Evolutionary conservation across 768 basidiomycete species (phyloP).

Genomic region (Lyophyllum decastes): DNA sequence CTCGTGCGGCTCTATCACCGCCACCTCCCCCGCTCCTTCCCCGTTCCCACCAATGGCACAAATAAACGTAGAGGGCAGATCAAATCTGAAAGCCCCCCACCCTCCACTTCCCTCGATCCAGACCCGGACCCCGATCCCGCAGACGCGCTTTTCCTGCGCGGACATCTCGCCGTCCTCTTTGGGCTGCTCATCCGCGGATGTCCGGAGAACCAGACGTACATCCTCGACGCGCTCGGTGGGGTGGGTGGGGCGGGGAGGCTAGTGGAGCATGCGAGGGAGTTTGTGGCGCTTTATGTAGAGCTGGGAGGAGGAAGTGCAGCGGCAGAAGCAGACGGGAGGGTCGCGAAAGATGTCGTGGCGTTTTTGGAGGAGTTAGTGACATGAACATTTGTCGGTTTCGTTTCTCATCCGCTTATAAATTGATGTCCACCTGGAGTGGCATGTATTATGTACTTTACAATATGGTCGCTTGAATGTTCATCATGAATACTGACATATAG

Average conservation of each 20-base stretch:
- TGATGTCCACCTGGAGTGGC: too few relatives aligned
- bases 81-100: slow-evolving; percentile 22
- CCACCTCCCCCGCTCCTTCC: slow-evolving; percentile 22
- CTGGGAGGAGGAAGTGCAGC: slow-evolving; percentile 18
- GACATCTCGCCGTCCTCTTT: slow-evolving; percentile 76
- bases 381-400: not conserved
- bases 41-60: not conserved
- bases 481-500: too few relatives aligned
- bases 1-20: slow-evolving; percentile 51
- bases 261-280: slow-evolving; percentile 45
- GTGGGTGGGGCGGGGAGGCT: slow-evolving; percentile 32
- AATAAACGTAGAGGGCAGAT: slow-evolving; percentile 7
- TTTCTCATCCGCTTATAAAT: not conserved
- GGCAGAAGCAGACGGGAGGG: slow-evolving; percentile 37
- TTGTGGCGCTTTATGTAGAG: slow-evolving; percentile 46
- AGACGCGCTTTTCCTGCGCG: slow-evolving; percentile 59
- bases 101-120: slow-evolving; percentile 1
- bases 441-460: too few relatives aligned
- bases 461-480: too few relatives aligned
- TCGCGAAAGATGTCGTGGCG: slow-evolving; percentile 49
- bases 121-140: slow-evolving; percentile 18
- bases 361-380: slow-evolving; percentile 49
- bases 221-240: slow-evolving; percentile 32
- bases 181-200: slow-evolving; percentile 52
- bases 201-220: slow-evolving; percentile 31